Percentiles rank a stretch among this genome's conserved stretches.
These are phyloP conservation scores for Patellifolia procumbens DNA, from an alignment of 179 eudicot genomes.

Conservation along the genomic window DNA sequence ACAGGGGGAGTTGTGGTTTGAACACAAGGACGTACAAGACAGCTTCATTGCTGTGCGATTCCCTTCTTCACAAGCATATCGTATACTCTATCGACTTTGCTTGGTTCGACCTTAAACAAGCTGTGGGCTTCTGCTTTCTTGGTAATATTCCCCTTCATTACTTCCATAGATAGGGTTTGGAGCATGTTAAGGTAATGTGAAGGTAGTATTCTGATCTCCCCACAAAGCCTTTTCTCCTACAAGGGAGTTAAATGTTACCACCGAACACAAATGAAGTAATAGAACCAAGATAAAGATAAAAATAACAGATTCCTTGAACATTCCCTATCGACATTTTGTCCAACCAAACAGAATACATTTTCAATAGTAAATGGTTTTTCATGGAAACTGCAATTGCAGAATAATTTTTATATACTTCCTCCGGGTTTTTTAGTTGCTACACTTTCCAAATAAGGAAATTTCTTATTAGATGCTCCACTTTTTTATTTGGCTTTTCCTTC, in stretches of 20 bases:
- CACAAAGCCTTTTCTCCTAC: constrained; percentile 86
- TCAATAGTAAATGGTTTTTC: too few species aligned
- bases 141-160: constrained; percentile 60
- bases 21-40: constrained; percentile 6
- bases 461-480: too few species aligned
- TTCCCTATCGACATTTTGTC: neutral
- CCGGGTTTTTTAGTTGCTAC: too few species aligned
- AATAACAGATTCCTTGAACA: neutral
- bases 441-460: too few species aligned
- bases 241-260: neutral
- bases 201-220: constrained; percentile 78
- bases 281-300: neutral
- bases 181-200: constrained; percentile 78
- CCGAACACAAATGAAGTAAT: neutral
- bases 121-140: constrained; percentile 74
- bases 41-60: constrained; percentile 43
- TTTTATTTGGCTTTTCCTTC: too few species aligned
- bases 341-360: too few species aligned
- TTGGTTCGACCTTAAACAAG: constrained; percentile 68
- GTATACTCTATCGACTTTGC: constrained; percentile 81
- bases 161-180: constrained; percentile 64
- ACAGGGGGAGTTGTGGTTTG: neutral
- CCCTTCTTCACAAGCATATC: constrained; percentile 90
- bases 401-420: too few species aligned
- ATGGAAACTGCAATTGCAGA: too few species aligned